Base-by-base conservation (phyloP, 345 rosid genomes). In the Acer yangbiense region DNA sequence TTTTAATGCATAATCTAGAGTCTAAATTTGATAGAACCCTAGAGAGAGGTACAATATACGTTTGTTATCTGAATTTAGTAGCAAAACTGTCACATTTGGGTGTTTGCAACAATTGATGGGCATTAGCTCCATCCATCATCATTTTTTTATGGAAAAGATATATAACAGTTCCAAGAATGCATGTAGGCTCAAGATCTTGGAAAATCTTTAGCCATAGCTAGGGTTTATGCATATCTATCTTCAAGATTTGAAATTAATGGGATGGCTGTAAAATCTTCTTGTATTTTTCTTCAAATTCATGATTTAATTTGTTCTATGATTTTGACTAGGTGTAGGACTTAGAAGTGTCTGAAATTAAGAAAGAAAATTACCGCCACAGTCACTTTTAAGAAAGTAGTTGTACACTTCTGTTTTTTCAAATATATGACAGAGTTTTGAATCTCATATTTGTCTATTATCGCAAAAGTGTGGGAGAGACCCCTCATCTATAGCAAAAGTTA, bases 161-260 rank as follows among this genome's bases (percentile, higher is more conserved):
- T 27, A 64, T 48, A 18, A 52, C 32, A 25, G 48, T 25, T 63
- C 44, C 77, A 48, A 61, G 5, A 73, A 62, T 11, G 43, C 27
- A 50, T 17, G 70, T 48, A 70, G 70, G 77, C 29, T 14, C 25
- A 64, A 46, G 44, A 74, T 74, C 77, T 74, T 74, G 3, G 23
- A 18, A 65, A 48, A 74, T 74, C 77, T 74, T 48, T n/a, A 64
- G 62, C 11, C 16, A 32, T 35, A 29, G 65, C 18, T 12, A 71
- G 23, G 41, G 52, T 41, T 21, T 9, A 6, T 57, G 23, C 62
- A 57, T 73, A 21, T 29, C 13, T 71, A 35, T 35, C 39, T 35
- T 55, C 29, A 18, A 18, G 16, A 55, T 21, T 35, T 58, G 55
- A 72, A 35, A 29, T 2, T 29, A 29, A 7, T 9, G 35, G 18